Evolutionary conservation across 1,284 basidiomycete genomes (phyloP).

Genomic region (Marasmius fiardii): DNA sequence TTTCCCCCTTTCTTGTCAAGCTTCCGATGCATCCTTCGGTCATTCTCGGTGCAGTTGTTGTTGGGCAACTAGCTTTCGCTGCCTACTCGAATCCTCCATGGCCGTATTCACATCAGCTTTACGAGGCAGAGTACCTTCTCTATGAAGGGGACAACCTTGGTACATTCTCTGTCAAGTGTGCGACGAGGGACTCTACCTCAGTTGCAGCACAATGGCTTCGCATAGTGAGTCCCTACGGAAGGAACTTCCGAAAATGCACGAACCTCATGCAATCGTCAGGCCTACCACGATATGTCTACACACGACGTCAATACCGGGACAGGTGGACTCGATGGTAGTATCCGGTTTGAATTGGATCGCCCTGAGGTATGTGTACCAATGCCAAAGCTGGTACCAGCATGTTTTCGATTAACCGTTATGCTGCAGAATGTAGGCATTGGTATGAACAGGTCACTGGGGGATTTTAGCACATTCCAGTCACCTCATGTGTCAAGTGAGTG

Average conservation of each 20-base stretch:
- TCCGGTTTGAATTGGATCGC: slow-evolving; percentile 9
- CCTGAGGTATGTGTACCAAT: slow-evolving; percentile 2
- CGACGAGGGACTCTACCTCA: neutral
- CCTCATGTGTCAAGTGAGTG: neutral
- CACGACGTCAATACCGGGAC: slow-evolving; percentile 10
- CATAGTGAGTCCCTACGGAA: too few relatives aligned
- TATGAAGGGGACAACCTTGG: neutral
- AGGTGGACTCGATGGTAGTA: slow-evolving; percentile 11
- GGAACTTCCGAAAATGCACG: too few relatives aligned
- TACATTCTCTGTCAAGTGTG: neutral
- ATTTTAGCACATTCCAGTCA: neutral
- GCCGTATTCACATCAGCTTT: neutral
- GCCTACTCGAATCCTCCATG: too few relatives aligned
- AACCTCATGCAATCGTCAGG: too few relatives aligned
- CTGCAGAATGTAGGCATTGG: neutral
- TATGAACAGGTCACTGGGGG: neutral
- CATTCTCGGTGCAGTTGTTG: too few relatives aligned
- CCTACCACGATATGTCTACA: slow-evolving; percentile 14
- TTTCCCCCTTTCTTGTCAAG: too few relatives aligned
- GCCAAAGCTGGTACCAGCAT: neutral
- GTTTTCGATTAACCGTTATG: neutral
- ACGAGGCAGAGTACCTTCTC: neutral
- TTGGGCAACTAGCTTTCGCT: too few relatives aligned
- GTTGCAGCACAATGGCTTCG: neutral
- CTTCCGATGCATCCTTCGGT: too few relatives aligned